Evolutionary conservation across 371 early-diverging fungal species (phyloP), one percentile per base, ranked within the genome.

Genomic region (Coemansia sp.): DNA sequence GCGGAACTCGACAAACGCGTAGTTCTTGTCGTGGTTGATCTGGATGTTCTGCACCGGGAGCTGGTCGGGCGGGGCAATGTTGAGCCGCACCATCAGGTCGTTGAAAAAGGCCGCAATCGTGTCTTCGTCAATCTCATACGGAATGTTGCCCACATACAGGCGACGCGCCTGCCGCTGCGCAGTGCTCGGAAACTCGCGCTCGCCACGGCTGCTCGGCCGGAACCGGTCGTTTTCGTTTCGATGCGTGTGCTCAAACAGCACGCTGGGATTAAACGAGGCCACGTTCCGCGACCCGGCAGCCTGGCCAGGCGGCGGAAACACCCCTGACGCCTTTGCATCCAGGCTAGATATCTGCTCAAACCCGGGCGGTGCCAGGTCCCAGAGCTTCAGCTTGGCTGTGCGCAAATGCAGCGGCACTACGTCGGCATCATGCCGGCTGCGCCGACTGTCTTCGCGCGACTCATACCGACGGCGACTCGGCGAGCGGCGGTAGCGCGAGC

Each of bases 1-100:
- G 49, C 91, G 84, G 76, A 97, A 92, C 90, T 97, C 97, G 31
- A 94, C 88, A 79, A 96, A 96, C 4, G 96, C 95, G 78, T 94
- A 96, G 69, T 90, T 92, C 79, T 94, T 93, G 12, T 94, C 96
- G 41, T 86, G 86, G 74, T 94, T 95, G 65, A 96, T 90, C 67
- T 94, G 92, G 9, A 90, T 89, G 30, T 87, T 81, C 30, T 88
- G 76, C 14, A 94, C 93, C 0, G 90, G 85, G 36, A 85, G 65
- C 34, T 85, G 86, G 36, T 83, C 82, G 0, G 82, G 74, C n/a
- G 82, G 77, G 30, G 83, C 83, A 54, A 85, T 81, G 30, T 83
- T 83, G 63, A 88, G 79, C 68, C 89, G 83, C 41, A 84, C 79
- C 91, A 96, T 90, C 10, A 90, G 86, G 7, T 82, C 81, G 66